Percentiles rank a stretch among this genome's conserved stretches.
Conservation (phyloP, 140 eudicot genomes). For the Flaveria floridana region DNA sequence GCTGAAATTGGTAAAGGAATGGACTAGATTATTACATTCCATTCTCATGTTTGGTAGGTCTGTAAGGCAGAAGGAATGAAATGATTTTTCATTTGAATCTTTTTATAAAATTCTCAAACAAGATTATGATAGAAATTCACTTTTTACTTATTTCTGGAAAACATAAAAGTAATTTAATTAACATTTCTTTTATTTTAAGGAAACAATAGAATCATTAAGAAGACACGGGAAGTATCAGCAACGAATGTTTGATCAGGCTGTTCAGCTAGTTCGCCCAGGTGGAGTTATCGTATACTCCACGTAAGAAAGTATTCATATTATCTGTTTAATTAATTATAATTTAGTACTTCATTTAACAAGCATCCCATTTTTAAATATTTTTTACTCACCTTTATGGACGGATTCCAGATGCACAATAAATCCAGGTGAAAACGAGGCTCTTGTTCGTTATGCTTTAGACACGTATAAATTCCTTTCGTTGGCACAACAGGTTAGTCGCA, state of each 20-base stretch:
- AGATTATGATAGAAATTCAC: neutral
- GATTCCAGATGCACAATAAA: conserved; percentile 83
- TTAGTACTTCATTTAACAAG: neutral
- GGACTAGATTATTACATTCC: neutral
- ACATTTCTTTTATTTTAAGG: conserved; percentile 38
- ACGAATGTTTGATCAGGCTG: conserved; percentile 93
- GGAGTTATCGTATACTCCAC: conserved; percentile 98
- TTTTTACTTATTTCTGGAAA: neutral
- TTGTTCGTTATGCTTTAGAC: conserved; percentile 90
- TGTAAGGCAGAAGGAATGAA: neutral
- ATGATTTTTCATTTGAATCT: neutral
- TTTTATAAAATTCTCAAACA: neutral
- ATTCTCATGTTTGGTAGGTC: neutral
- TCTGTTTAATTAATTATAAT: neutral
- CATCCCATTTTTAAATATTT: neutral
- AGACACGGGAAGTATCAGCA: conserved; percentile 78
- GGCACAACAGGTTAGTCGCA: conserved; percentile 67
- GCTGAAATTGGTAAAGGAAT: neutral
- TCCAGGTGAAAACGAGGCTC: conserved; percentile 89
- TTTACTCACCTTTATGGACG: neutral
- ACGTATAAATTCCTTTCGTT: conserved; percentile 78
- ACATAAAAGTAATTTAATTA: neutral
- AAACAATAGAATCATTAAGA: conserved; percentile 74
- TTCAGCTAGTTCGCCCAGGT: conserved; percentile 91
- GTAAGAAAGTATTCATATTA: conserved; percentile 36